phyloP scores from a whole-genome alignment of 495 filamentous ascomycete species.

The Aspergillus steynii region DNA sequence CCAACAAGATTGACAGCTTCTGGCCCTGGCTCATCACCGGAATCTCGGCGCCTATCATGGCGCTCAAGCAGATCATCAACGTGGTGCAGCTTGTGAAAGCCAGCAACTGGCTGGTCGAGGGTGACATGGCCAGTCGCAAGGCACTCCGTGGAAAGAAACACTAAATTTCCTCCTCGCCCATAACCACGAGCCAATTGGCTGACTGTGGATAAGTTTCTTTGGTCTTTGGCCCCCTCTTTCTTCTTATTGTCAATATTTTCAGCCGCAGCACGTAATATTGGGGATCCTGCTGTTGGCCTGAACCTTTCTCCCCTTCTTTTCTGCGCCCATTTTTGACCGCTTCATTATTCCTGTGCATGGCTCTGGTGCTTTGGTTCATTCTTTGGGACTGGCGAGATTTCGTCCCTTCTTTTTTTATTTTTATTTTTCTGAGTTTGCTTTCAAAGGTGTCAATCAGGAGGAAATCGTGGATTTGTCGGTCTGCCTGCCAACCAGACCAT shows the following conservation, averaged over 20 bases:
- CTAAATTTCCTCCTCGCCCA: slow-evolving; percentile 16
- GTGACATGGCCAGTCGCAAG: slow-evolving; percentile 56
- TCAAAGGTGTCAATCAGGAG: slow-evolving; percentile 8
- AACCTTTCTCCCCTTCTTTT: neutral
- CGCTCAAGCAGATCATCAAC: slow-evolving; percentile 89
- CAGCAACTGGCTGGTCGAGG: slow-evolving; percentile 87
- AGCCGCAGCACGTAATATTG: slow-evolving; percentile 3
- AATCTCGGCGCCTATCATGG: slow-evolving; percentile 84
- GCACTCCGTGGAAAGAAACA: slow-evolving; percentile 28
- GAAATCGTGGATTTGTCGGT: slow-evolving; percentile 8
- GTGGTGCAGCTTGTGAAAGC: slow-evolving; percentile 93
- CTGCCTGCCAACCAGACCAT: slow-evolving; percentile 1
- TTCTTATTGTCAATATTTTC: slow-evolving; percentile 6
- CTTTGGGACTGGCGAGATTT: slow-evolving; percentile 23
- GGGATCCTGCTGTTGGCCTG: neutral
- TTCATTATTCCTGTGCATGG: slow-evolving; percentile 30
- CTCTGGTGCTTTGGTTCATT: slow-evolving; percentile 42
- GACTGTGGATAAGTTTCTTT: neutral
- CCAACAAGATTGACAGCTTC: slow-evolving; percentile 87
- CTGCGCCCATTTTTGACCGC: neutral
- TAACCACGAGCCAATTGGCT: neutral
- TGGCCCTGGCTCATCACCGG: slow-evolving; percentile 86
- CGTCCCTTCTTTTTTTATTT: slow-evolving; percentile 10
- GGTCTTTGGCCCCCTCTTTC: neutral
- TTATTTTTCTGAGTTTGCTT: neutral